Percentiles rank a stretch among this genome's conserved stretches.
Conservation (phyloP, 2,329 filamentous ascomycete species). For the Thermomyces lanuginosus region DNA sequence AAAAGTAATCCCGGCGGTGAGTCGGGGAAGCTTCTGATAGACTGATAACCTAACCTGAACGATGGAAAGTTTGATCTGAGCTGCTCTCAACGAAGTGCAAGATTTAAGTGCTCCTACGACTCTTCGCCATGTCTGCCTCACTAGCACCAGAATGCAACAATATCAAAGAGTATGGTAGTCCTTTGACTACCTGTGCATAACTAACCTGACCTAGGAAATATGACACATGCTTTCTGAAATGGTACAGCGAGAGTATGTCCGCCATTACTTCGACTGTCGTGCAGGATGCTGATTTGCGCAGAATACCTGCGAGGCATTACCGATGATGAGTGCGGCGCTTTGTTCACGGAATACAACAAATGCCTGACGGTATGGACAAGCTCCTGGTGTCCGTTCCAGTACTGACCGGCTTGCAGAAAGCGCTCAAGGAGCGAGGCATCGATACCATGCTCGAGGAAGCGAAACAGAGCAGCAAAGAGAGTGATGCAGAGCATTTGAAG, state of each 20-base stretch:
- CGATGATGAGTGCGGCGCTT: slow-evolving; percentile 66
- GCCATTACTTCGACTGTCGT: slow-evolving; percentile 1
- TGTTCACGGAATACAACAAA: slow-evolving; percentile 78
- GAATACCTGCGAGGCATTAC: slow-evolving; percentile 82
- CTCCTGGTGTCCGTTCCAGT: background rate
- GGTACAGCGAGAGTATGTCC: slow-evolving; percentile 86
- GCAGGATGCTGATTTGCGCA: slow-evolving; percentile 21
- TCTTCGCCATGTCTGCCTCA: slow-evolving; percentile 76
- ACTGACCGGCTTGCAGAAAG: slow-evolving; percentile 41
- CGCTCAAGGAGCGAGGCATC: slow-evolving; percentile 75
- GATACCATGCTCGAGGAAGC: slow-evolving; percentile 87
- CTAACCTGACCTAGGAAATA: slow-evolving; percentile 50
- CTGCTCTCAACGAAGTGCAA: no score
- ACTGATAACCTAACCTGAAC: no score
- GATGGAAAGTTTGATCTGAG: no score
- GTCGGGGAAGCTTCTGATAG: no score
- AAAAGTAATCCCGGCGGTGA: slow-evolving; percentile 2
- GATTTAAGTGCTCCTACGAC: no score
- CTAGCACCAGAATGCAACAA: slow-evolving; percentile 90
- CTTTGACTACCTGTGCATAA: background rate
- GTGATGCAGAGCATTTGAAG: slow-evolving; percentile 53
- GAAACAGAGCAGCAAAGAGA: slow-evolving; percentile 74
- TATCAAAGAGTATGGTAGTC: slow-evolving; percentile 63
- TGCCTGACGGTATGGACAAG: slow-evolving; percentile 57
- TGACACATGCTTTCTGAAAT: slow-evolving; percentile 94